Conservation (phyloP, 2,329 filamentous ascomycete species). For the Huntiella decipiens region DNA sequence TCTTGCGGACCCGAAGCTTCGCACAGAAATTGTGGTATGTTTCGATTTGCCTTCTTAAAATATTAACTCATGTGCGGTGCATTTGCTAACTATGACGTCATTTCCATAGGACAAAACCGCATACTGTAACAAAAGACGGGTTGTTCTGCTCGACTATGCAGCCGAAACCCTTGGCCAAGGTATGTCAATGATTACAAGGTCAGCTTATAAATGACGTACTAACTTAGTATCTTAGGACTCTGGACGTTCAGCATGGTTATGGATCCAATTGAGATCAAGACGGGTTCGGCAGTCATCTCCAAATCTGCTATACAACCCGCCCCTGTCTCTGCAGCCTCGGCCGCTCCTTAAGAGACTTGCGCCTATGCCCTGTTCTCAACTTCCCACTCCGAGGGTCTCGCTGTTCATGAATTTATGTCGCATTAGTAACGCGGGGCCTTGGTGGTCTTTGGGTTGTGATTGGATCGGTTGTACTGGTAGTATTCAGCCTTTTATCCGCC, state of each 20-base stretch:
- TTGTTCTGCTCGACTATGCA: conserved; percentile 81
- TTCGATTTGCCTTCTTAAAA: background rate
- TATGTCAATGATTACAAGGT: conserved; percentile 20
- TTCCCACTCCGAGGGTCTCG: no score
- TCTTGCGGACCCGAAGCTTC: conserved; percentile 68
- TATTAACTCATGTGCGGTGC: background rate
- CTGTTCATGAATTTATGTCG: no score
- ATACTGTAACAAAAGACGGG: conserved; percentile 81
- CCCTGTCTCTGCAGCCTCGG: background rate
- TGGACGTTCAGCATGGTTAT: conserved; percentile 11
- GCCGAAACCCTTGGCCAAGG: conserved; percentile 80
- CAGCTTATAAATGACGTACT: background rate
- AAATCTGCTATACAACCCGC: background rate
- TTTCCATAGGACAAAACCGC: conserved; percentile 58
- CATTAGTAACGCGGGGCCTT: no score
- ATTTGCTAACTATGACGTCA: background rate
- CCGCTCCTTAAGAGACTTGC: no score
- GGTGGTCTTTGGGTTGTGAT: no score
- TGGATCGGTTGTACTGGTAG: no score
- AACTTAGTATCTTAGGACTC: conserved; percentile 3
- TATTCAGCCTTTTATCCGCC: no score
- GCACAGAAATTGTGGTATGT: conserved; percentile 70
- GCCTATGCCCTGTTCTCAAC: no score
- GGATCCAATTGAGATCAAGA: conserved; percentile 7
- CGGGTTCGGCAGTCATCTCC: background rate